Conservation (phyloP, 192 early-diverging fungal species). For the Phycomyces blakesleeanus region DNA sequence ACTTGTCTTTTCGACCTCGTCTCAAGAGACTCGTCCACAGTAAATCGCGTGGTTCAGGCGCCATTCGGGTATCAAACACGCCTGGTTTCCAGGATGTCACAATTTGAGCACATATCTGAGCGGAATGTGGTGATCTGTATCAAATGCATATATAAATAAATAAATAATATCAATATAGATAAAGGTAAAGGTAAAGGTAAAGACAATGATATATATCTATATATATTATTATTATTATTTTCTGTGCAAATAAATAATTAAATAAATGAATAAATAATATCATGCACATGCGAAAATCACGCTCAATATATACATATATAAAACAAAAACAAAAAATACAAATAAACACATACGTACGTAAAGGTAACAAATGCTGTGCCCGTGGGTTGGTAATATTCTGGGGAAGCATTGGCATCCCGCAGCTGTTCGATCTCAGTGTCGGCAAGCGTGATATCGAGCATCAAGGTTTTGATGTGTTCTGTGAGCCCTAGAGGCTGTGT, state of each 20-base stretch:
- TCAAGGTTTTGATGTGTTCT: slow-evolving; percentile 8
- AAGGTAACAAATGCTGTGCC: slow-evolving; percentile 62
- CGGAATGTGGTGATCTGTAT: slow-evolving; percentile 44
- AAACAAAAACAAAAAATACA: background rate
- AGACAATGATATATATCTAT: background rate
- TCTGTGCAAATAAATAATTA: too few relatives aligned
- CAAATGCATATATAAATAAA: too few relatives aligned
- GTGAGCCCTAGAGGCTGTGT: background rate
- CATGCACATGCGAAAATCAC: too few relatives aligned
- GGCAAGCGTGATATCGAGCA: slow-evolving; percentile 6
- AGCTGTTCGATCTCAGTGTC: slow-evolving; percentile 39
- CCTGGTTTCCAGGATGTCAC: slow-evolving; percentile 50
- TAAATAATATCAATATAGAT: too few relatives aligned
- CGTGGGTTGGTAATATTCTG: slow-evolving; percentile 44
- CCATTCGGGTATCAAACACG: slow-evolving; percentile 44
- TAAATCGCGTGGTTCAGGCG: slow-evolving; percentile 62
- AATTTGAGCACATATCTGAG: slow-evolving; percentile 52
- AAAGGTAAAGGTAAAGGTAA: background rate
- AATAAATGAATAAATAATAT: too few relatives aligned
- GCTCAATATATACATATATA: background rate
- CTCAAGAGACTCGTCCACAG: slow-evolving; percentile 55
- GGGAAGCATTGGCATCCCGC: slow-evolving; percentile 33
- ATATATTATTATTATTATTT: too few relatives aligned
- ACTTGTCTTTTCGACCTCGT: slow-evolving; percentile 36
- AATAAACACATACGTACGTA: slow-evolving; percentile 24